These are phyloP conservation scores for Borovskyia barvae DNA, from an alignment of 208 protist species.

Conservation along the genomic window DNA sequence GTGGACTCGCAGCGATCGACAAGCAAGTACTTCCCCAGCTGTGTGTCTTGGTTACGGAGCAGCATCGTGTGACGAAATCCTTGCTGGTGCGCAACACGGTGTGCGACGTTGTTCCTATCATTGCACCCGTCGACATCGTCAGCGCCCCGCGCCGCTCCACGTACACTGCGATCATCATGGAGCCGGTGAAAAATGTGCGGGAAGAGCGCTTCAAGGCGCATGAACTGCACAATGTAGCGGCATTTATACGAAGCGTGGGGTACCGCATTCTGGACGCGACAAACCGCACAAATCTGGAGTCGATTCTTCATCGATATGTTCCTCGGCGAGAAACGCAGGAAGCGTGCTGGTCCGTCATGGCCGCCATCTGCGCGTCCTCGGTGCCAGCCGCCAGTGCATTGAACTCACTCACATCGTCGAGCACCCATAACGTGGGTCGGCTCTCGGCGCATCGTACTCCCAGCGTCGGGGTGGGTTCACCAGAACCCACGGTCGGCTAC, in stretches of 20 bases:
- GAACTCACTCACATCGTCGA: neutral
- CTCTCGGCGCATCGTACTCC: conserved; percentile 7
- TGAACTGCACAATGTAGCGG: conserved; percentile 82
- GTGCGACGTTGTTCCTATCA: conserved; percentile 86
- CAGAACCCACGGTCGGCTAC: neutral
- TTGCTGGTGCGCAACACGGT: conserved; percentile 67
- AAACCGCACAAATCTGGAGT: conserved; percentile 84
- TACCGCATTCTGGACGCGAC: conserved; percentile 81
- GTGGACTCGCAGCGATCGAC: conserved; percentile 69
- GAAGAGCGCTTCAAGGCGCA: conserved; percentile 77
- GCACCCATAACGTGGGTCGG: conserved; percentile 1
- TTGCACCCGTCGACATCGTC: conserved; percentile 75
- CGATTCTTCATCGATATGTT: conserved; percentile 86
- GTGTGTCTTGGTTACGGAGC: conserved; percentile 84
- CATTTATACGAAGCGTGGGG: conserved; percentile 78
- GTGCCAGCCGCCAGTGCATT: neutral
- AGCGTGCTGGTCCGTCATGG: conserved; percentile 85
- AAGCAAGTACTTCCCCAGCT: conserved; percentile 78
- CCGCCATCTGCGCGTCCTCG: conserved; percentile 68
- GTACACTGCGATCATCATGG: conserved; percentile 89
- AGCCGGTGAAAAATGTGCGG: conserved; percentile 91
- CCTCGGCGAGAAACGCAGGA: conserved; percentile 81
- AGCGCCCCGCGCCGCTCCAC: conserved; percentile 57
- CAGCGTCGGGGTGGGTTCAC: conserved; percentile 5
- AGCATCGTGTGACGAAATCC: conserved; percentile 81